Base-by-base conservation (phyloP, 2,329 filamentous ascomycete genomes). In the Beauveria sp. region DNA sequence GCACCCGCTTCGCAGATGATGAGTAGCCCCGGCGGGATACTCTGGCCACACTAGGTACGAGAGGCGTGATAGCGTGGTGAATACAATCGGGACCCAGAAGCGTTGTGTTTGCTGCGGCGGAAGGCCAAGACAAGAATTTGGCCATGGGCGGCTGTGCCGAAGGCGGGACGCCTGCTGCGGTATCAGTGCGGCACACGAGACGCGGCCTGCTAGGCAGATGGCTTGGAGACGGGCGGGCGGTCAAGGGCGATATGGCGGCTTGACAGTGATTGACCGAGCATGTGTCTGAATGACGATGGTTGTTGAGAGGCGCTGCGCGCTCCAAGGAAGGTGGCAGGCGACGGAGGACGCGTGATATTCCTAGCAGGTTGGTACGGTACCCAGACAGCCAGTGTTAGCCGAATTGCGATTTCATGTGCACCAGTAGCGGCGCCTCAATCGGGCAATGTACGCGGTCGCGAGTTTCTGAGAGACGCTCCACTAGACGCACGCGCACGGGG, bases 401-500 rank as follows among this genome's bases (percentile, higher is more conserved):
- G 37, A 59, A 50, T 14, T 52, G 30, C 8, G 1, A 40, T 34
- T 34, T 18, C 26, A 48, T 18, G 22, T 20, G 53, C 26, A n/a
- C 48, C 26, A 22, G 18, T 30, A 22, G 50, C 24, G 46, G 55
- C 55, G 55, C 24, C 46, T 59, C 55, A 18, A 44, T 59, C 47
- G 24, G 47, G 55, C 55, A 57, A 50, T 57, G 55, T 12, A 50
- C 55, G 55, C 34, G 55, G 24, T 28, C 46, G 44, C 47, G 8
- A 40, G 24, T 16, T 40, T 26, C 26, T 41, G 40, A 22, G 28
- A 50, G 55, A 48, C 55, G 44, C 46, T 58, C 55, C 46, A 58
- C 55, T 58, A 58, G 55, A 58, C 47, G 55, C 55, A 59, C 47
- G 22, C 55, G 55, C 55, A 59, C 55, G 55, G 55, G 22, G 44